These are phyloP conservation scores for Amanita muscaria DNA, from an alignment of 768 basidiomycete genomes.

Conservation along the genomic window DNA sequence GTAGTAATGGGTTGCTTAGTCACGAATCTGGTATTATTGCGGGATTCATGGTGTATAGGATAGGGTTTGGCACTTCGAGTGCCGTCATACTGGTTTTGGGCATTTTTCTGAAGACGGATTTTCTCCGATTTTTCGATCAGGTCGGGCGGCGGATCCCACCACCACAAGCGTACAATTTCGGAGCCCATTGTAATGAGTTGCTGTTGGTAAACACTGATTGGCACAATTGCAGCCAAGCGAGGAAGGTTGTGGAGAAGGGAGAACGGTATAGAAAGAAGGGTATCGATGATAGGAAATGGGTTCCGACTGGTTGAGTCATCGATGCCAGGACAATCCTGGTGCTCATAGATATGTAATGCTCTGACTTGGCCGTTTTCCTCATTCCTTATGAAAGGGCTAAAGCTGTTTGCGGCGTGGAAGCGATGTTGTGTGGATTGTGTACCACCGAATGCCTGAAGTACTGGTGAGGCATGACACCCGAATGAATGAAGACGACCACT, in stretches of 20 bases:
- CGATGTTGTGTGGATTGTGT: not conserved
- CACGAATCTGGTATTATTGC: conserved; percentile 6
- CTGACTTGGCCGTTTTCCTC: not conserved
- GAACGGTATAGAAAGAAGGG: conserved; percentile 14
- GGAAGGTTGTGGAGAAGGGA: conserved; percentile 14
- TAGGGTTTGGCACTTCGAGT: conserved; percentile 8
- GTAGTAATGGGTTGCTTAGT: conserved; percentile 9
- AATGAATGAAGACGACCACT: conserved; percentile 4
- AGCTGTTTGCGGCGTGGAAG: not conserved
- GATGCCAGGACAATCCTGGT: conserved; percentile 11
- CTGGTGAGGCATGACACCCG: conserved; percentile 3
- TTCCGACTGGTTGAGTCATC: conserved; percentile 9
- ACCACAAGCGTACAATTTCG: conserved; percentile 10
- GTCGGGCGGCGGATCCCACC: conserved; percentile 11
- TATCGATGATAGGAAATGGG: conserved; percentile 10
- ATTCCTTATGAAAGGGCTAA: not conserved
- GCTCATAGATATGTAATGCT: not conserved
- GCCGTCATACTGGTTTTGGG: conserved; percentile 3
- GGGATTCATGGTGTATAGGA: conserved; percentile 10
- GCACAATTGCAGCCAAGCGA: conserved; percentile 9
- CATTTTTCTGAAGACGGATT: conserved; percentile 4
- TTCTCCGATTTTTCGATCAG: conserved; percentile 6
- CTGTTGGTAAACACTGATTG: conserved; percentile 6
- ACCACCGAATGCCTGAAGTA: conserved; percentile 8
- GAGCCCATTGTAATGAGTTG: conserved; percentile 4